Evolutionary conservation across 2,329 filamentous ascomycete genomes (phyloP).

Genomic region (Ophiocordyceps unilateralis): DNA sequence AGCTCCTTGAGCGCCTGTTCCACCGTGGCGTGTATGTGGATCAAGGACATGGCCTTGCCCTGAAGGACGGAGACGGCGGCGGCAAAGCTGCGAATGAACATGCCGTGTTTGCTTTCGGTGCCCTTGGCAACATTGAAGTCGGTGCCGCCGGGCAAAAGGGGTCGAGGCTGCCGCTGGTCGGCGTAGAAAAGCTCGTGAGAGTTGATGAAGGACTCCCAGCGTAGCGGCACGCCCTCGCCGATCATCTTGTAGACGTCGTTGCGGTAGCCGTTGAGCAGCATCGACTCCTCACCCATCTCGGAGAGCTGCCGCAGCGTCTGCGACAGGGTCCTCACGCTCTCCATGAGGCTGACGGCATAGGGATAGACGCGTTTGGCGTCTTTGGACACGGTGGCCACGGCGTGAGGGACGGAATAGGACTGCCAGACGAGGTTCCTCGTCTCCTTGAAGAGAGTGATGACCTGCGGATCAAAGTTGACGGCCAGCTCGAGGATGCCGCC

Average conservation of each 20-base stretch:
- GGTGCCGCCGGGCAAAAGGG: slow-evolving; percentile 17
- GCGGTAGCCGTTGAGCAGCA: slow-evolving; percentile 77
- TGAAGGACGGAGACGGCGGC: slow-evolving; percentile 76
- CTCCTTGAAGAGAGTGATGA: slow-evolving; percentile 97
- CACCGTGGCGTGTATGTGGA: slow-evolving; percentile 60
- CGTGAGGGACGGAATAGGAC: slow-evolving; percentile 83
- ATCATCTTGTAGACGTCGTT: slow-evolving; percentile 79
- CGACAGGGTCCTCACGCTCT: slow-evolving; percentile 85
- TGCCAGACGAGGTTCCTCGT: slow-evolving; percentile 92
- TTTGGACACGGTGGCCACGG: slow-evolving; percentile 89
- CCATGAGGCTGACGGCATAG: slow-evolving; percentile 95
- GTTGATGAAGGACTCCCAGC: slow-evolving; percentile 97
- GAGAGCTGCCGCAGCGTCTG: slow-evolving; percentile 75
- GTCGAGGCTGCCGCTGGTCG: slow-evolving; percentile 28
- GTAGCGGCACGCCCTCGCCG: slow-evolving; percentile 69
- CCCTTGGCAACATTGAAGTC: slow-evolving; percentile 31
- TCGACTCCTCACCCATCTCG: slow-evolving; percentile 72
- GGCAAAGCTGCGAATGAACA: slow-evolving; percentile 91
- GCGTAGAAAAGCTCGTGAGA: slow-evolving; percentile 73
- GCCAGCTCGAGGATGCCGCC: slow-evolving; percentile 75
- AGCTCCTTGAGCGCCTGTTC: slow-evolving; percentile 74
- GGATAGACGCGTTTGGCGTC: slow-evolving; percentile 98
- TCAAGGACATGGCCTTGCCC: slow-evolving; percentile 64
- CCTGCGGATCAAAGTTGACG: slow-evolving; percentile 94
- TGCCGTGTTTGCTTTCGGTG: slow-evolving; percentile 81